Base-by-base conservation (phyloP, 345 rosid species). In the Schrenkiella parvula region DNA sequence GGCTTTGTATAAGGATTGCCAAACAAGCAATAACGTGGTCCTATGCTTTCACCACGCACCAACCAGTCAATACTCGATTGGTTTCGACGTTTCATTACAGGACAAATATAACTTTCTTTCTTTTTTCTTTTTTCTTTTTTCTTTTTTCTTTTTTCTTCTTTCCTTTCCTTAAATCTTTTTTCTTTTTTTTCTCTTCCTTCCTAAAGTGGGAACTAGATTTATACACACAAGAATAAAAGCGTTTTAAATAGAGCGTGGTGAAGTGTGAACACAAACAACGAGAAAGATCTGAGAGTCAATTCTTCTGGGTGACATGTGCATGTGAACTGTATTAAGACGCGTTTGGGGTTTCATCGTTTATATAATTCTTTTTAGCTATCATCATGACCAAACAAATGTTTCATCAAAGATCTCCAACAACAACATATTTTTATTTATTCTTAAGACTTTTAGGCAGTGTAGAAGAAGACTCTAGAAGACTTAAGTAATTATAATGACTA, bases 281-380 rank as follows among this genome's bases (percentile, higher is more conserved):
- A 65, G 66, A 44, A 57, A 73, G 60, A 73, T 73, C 59, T 57
- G 72, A 54, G 64, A 43, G 71, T 72, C 71, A 72, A 72, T 53
- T 72, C 48, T 23, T 64, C 57, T 54, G 57, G 42, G 66, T 73
- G 78, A 73, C 78, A 65, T 73, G 43, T 73, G 78, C 52, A 37
- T 55, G 31, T 66, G 72, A 73, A 56, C 51, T 65, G 66, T 50
- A 47, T 65, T 35, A 26, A 73, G 72, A 73, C 72, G 78, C 78
- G 78, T 73, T 65, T 72, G 35, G 47, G 23, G n/a, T 0, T 72
- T 64, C 35, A 26, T 43, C 23, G 65, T 73, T 64, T 62, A 19
- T 62, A 19, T 48, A 42, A 26, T 15, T 60, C 58, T 8, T n/a
- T n/a, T n/a, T 37, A 10, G 76, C 39, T 61, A 59, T 31, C 25